These are phyloP conservation scores for Condylostoma magnum DNA, from an alignment of 169 alveolate species.

Conservation along the genomic window DNA sequence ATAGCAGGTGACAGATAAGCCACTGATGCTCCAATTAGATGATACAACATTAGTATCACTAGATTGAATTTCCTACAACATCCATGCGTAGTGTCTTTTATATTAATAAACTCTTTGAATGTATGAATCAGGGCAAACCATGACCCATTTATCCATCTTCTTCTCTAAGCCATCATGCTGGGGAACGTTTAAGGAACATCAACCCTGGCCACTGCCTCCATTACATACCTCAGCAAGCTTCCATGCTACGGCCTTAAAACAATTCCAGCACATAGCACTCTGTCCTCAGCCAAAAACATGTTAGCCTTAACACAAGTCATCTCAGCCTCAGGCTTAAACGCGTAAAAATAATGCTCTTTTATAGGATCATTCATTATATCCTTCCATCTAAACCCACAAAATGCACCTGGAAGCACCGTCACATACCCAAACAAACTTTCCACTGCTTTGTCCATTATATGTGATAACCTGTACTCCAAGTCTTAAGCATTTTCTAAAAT, in stretches of 20 bases:
- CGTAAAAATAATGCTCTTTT: not conserved
- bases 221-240: slow-evolving; percentile 28
- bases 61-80: not conserved
- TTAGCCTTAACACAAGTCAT: slow-evolving; percentile 25
- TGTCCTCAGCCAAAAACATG: slow-evolving; percentile 58
- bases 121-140: slow-evolving; percentile 47
- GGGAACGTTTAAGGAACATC: slow-evolving; percentile 34
- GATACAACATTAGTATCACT: slow-evolving; percentile 1
- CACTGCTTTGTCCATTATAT: slow-evolving; percentile 15
- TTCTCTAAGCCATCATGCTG: slow-evolving; percentile 32
- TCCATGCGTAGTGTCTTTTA: not conserved
- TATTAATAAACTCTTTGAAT: slow-evolving; percentile 18
- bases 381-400: not conserved
- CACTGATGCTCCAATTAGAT: not conserved
- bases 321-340: not conserved
- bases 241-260: not conserved
- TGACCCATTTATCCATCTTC: slow-evolving; percentile 57
- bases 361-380: not conserved
- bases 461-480: slow-evolving; percentile 18
- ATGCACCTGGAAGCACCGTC: slow-evolving; percentile 29
- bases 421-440: slow-evolving; percentile 13
- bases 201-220: slow-evolving; percentile 31
- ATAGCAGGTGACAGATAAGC: not conserved
- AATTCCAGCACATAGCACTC: slow-evolving; percentile 23
- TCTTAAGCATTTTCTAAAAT: not conserved